These are phyloP conservation scores for Daldinia caldariorum DNA, from an alignment of 495 filamentous ascomycete genomes.

Conservation along the genomic window DNA sequence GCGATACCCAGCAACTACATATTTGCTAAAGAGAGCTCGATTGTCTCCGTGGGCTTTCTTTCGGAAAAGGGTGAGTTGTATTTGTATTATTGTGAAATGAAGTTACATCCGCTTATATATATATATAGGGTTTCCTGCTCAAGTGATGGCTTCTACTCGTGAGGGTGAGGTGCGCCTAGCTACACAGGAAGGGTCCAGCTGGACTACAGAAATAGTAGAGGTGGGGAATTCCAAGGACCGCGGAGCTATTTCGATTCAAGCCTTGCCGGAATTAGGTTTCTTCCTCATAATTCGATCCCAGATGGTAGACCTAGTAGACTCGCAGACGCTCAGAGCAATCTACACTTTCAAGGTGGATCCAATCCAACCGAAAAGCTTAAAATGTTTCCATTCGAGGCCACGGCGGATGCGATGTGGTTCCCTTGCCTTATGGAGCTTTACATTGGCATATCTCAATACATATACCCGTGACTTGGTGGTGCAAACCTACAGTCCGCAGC, in stretches of 20 bases:
- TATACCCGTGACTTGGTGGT: slow-evolving; percentile 65
- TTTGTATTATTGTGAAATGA: not conserved
- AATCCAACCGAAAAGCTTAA: slow-evolving; percentile 63
- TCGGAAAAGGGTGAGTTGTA: slow-evolving; percentile 51
- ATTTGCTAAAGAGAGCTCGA: slow-evolving; percentile 55
- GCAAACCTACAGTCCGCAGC: slow-evolving; percentile 63
- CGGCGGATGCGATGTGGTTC: slow-evolving; percentile 60
- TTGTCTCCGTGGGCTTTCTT: slow-evolving; percentile 57
- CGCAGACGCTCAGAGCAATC: slow-evolving; percentile 59
- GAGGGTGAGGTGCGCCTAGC: slow-evolving; percentile 57
- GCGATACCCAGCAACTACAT: slow-evolving; percentile 47
- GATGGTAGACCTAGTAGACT: slow-evolving; percentile 64
- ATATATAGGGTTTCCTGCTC: slow-evolving; percentile 42
- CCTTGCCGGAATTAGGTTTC: slow-evolving; percentile 51
- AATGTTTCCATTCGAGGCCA: slow-evolving; percentile 59
- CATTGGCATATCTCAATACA: slow-evolving; percentile 62
- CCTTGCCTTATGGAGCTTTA: slow-evolving; percentile 60
- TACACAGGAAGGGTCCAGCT: slow-evolving; percentile 49
- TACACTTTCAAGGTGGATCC: slow-evolving; percentile 66
- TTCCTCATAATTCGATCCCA: slow-evolving; percentile 61
- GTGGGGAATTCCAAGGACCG: slow-evolving; percentile 27
- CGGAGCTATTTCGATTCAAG: slow-evolving; percentile 45
- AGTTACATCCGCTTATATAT: slow-evolving; percentile 34
- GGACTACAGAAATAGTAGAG: slow-evolving; percentile 51
- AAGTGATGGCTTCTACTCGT: slow-evolving; percentile 47